A percentile compares a stretch with the other conserved stretches of the same genome.
Conservation (phyloP, 2,329 filamentous ascomycete species). For the Pseudocercospora cruenta region DNA sequence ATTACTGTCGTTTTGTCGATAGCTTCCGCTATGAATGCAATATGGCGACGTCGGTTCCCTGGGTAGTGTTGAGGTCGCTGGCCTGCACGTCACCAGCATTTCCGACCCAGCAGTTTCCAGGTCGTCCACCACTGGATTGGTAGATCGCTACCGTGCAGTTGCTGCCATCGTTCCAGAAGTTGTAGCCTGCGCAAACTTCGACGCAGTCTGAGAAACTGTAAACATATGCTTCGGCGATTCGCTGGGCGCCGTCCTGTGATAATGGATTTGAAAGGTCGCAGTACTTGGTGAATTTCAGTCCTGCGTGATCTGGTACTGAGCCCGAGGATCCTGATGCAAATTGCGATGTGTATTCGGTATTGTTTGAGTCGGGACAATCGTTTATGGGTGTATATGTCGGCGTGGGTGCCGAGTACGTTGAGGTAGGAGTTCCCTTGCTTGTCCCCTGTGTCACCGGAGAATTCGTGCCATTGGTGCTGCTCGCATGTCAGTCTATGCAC, state of each 20-base stretch:
- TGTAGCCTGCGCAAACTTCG: conserved; percentile 40
- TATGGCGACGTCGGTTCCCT: conserved; percentile 33
- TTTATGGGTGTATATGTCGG: conserved; percentile 39
- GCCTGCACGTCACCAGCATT: conserved; percentile 22
- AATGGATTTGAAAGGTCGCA: conserved; percentile 39
- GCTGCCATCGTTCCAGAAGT: conserved; percentile 27
- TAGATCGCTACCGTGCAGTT: conserved; percentile 41
- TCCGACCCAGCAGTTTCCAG: conserved; percentile 40
- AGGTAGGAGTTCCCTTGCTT: conserved; percentile 26
- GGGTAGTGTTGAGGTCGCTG: conserved; percentile 20
- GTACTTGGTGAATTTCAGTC: conserved; percentile 39
- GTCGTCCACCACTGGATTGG: conserved; percentile 29
- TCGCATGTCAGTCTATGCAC: conserved; percentile 19
- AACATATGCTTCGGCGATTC: conserved; percentile 38
- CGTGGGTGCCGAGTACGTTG: conserved; percentile 35
- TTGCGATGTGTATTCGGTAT: conserved; percentile 37
- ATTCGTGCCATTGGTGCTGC: conserved; percentile 27
- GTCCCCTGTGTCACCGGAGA: conserved; percentile 23
- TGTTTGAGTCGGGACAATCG: conserved; percentile 38
- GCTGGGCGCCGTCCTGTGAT: conserved; percentile 19
- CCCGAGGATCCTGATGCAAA: conserved; percentile 22
- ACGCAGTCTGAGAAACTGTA: conserved; percentile 43
- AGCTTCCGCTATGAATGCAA: conserved; percentile 18
- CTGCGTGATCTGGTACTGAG: conserved; percentile 18
- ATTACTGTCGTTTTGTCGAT: conserved; percentile 17